A percentile compares a stretch with the other conserved stretches of the same genome.
phyloP scores from a whole-genome alignment of 1,284 basidiomycete genomes.

The Singerocomus inundabilis region DNA sequence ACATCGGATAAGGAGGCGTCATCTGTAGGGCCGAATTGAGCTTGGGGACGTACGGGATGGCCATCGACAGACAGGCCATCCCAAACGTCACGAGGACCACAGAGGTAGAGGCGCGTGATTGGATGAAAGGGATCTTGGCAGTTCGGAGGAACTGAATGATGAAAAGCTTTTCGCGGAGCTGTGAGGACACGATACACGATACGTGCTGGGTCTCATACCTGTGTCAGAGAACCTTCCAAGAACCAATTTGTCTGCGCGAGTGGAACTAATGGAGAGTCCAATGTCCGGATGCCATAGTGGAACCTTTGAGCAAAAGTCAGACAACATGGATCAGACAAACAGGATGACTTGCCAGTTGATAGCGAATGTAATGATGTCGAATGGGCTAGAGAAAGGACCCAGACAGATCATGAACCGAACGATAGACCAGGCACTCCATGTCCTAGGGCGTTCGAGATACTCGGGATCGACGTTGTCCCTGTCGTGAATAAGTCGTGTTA shows the following conservation, averaged over 20 bases:
- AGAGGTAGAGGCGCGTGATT: slow-evolving; percentile 30
- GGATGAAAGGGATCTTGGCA: slow-evolving; percentile 31
- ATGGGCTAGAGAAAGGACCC: slow-evolving; percentile 34
- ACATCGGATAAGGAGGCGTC: slow-evolving; percentile 32
- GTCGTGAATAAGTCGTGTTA: slow-evolving; percentile 2
- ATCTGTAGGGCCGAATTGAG: slow-evolving; percentile 30
- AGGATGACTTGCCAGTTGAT: slow-evolving; percentile 27
- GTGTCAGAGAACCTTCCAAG: slow-evolving; percentile 33
- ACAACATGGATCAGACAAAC: not conserved
- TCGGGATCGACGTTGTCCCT: slow-evolving; percentile 36
- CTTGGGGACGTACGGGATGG: slow-evolving; percentile 35
- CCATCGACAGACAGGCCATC: slow-evolving; percentile 33
- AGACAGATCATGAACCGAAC: slow-evolving; percentile 33
- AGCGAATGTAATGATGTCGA: slow-evolving; percentile 30
- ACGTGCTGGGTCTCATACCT: slow-evolving; percentile 17
- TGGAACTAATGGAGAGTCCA: slow-evolving; percentile 28
- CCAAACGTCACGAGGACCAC: slow-evolving; percentile 33
- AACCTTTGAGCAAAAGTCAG: slow-evolving; percentile 22
- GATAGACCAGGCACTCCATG: slow-evolving; percentile 33
- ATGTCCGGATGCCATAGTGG: slow-evolving; percentile 30
- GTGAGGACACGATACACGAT: slow-evolving; percentile 1
- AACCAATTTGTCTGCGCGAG: slow-evolving; percentile 35
- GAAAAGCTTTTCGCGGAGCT: slow-evolving; percentile 25
- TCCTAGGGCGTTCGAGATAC: slow-evolving; percentile 30
- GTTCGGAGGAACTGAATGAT: slow-evolving; percentile 35